phyloP scores from a whole-genome alignment of 805 yeast genomes.

The Hanseniaspora clermontiae region DNA sequence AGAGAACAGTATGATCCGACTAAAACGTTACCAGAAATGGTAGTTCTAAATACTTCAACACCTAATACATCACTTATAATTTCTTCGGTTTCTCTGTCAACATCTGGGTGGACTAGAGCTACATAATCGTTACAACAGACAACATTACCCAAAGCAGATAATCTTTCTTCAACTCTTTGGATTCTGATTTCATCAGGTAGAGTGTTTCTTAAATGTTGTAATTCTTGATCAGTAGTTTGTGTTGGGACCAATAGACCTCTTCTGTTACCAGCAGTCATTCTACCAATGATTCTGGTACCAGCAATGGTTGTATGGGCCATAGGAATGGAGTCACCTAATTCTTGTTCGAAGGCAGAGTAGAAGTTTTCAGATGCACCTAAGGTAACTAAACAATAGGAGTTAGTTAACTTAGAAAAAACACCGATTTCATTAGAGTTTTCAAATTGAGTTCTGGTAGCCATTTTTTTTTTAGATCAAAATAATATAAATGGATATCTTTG shows the following conservation, averaged over 20 bases:
- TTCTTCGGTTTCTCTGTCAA: conserved; percentile 98
- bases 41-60: conserved; percentile 97
- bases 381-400: conserved; percentile 90
- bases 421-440: conserved; percentile 86
- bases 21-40: conserved; percentile 93
- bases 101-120: conserved; percentile 97
- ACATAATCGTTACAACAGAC: conserved; percentile 98
- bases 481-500: background rate
- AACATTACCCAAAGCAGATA: conserved; percentile 93
- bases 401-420: conserved; percentile 87
- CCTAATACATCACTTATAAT: conserved; percentile 95
- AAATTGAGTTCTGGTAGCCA: conserved; percentile 67
- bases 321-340: conserved; percentile 90
- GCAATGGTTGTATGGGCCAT: conserved; percentile 96
- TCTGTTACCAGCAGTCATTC: conserved; percentile 98
- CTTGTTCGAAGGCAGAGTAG: conserved; percentile 94
- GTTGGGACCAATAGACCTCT: conserved; percentile 94
- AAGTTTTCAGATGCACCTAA: conserved; percentile 87
- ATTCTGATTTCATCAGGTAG: conserved; percentile 90
- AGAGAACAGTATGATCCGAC: conserved; percentile 94
- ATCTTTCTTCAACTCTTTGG: conserved; percentile 95
- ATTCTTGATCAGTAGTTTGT: conserved; percentile 95
- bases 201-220: conserved; percentile 91
- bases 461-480: conserved; percentile 18
- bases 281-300: conserved; percentile 93